Conservation (phyloP, 257 asterid genomes). For the Paulownia fortunei region DNA sequence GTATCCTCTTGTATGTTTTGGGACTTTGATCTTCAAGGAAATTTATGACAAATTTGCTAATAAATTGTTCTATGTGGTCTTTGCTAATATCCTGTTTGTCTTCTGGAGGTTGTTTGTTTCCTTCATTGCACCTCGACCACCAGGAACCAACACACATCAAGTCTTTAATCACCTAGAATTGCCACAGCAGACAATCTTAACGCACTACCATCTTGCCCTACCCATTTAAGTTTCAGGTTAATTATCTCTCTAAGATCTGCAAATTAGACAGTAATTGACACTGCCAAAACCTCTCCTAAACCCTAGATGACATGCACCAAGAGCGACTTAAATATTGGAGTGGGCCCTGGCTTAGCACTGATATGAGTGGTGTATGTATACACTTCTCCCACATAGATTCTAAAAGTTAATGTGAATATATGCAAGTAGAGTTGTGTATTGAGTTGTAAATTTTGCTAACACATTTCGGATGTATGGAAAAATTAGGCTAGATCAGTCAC, state of each 20-base stretch:
- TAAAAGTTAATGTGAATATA: not conserved
- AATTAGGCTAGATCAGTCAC: not conserved
- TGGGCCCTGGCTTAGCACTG: not conserved
- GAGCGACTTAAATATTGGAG: not conserved
- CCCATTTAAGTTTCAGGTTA: not conserved
- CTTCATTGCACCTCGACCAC: not conserved
- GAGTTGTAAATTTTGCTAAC: too few relatives aligned
- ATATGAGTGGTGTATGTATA: not conserved
- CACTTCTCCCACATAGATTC: not conserved
- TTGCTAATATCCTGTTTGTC: not conserved
- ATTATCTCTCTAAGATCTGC: not conserved
- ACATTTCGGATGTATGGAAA: too few relatives aligned
- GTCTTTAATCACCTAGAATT: not conserved
- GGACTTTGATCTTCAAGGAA: conserved; percentile 6
- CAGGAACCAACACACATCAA: not conserved
- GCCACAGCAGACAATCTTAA: not conserved
- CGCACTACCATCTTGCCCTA: not conserved
- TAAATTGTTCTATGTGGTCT: conserved; percentile 1
- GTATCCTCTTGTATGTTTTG: not conserved
- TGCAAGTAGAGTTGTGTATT: not conserved
- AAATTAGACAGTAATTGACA: not conserved
- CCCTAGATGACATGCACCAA: not conserved
- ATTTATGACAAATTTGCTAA: not conserved
- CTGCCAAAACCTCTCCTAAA: not conserved
- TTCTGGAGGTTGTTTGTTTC: not conserved